These are phyloP conservation scores for Puccinia triticina DNA, from an alignment of 1,284 basidiomycete species.

Conservation along the genomic window DNA sequence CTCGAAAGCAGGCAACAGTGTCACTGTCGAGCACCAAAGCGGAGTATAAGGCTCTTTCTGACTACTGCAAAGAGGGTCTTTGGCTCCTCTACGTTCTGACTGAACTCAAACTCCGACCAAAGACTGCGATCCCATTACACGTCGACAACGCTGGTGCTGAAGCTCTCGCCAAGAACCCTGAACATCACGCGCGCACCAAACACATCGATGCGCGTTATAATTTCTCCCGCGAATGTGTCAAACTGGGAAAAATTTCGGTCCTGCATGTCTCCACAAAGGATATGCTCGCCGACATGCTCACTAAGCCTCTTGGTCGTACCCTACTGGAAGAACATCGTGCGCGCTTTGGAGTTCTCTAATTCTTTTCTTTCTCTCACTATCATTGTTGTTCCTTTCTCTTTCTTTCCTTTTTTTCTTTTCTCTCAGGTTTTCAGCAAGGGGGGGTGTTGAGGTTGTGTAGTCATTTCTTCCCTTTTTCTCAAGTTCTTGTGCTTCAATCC, in stretches of 20 bases:
- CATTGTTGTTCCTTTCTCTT: no score
- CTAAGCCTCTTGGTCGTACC: not conserved
- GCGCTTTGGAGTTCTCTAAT: no score
- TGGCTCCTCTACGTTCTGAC: not conserved
- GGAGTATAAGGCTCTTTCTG: no score
- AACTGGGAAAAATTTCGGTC: not conserved
- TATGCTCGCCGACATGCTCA: not conserved
- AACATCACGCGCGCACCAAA: not conserved
- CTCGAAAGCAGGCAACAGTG: not conserved
- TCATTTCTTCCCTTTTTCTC: no score
- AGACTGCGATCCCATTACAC: not conserved
- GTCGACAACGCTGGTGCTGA: no score
- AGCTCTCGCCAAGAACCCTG: no score
- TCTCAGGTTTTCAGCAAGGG: no score
- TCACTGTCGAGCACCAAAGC: not conserved
- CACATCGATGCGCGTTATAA: not conserved
- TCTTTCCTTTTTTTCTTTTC: no score
- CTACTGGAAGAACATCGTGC: not conserved
- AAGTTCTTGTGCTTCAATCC: no score
- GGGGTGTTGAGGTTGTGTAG: no score
- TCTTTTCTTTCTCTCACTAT: no score
- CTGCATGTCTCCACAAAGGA: not conserved
- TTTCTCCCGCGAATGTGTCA: not conserved
- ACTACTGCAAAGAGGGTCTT: not conserved
- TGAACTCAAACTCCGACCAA: not conserved